Base-by-base conservation (phyloP, 768 basidiomycete species). In the Amyloporia xantha region DNA sequence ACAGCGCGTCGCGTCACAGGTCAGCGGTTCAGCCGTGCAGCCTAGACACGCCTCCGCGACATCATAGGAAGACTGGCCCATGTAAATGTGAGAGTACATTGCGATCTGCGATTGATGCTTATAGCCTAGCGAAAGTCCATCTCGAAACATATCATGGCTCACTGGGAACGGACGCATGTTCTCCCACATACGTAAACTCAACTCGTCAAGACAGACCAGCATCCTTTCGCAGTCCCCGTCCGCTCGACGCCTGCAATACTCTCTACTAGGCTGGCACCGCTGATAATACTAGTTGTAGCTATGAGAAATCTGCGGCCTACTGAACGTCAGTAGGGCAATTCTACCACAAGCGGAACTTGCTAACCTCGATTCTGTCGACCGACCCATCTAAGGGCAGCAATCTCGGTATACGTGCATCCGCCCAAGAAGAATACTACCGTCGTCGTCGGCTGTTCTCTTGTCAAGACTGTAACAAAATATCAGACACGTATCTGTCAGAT, bases 391-490 rank as follows among this genome's bases (percentile, higher is more conserved):
- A 99, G 64, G 5, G 95, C 95, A 30, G 96, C 85, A 51, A 98
- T 92, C 70, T 98, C 96, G 7, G 95, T 95, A 59, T 90, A 96
- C 11, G 96, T 99, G 64, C 93, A 93, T 3, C 95, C 96, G 23
- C 96, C 96, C 26, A 98, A 68, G 78, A 98, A 97, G 69, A 97
- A 96, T 9, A 99, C 88, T 15, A 95, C 78, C 2, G 92, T 95
- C 4, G 86, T 95, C 6, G 82, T 87, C 2, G 77, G 69, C 58
- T 78, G 76, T 52, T 84, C 86, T 43, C 71, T 72, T 1, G 74
- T 65, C 50, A 68, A 68, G 47, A 73, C 78, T 81, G 54, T 28
- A 23, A 9, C 26, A n/a, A 10, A 7, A 17, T 27, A 26, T n/a
- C 24, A 11, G 13, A 35, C 20, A 12, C 42, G n/a, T 30, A 21